phyloP scores from a whole-genome alignment of 192 early-diverging fungal genomes.

The Entomortierella chlamydospora region DNA sequence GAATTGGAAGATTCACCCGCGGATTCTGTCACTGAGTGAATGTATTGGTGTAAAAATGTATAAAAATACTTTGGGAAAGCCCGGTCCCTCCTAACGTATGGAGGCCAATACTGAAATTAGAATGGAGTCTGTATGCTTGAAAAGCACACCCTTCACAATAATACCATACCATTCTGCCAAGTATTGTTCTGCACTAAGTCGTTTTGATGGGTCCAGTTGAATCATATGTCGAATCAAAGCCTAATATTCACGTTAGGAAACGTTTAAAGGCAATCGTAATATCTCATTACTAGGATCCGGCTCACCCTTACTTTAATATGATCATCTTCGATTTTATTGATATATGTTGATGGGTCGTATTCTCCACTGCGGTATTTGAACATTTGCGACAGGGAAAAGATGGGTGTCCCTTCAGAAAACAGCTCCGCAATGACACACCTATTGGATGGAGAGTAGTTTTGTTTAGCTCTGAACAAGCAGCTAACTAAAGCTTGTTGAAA shows the following conservation, averaged over 20 bases:
- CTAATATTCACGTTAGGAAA: constrained; percentile 37
- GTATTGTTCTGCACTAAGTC: constrained; percentile 82
- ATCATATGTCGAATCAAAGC: constrained; percentile 90
- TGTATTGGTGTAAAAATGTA: constrained; percentile 78
- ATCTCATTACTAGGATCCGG: not conserved
- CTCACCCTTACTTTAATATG: constrained; percentile 70
- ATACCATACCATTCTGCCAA: constrained; percentile 77
- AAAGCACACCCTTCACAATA: too few relatives aligned
- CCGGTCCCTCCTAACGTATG: constrained; percentile 69
- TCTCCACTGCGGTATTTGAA: constrained; percentile 88
- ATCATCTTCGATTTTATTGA: constrained; percentile 86
- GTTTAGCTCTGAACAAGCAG: not conserved
- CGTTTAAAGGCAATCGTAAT: not conserved
- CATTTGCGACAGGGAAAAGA: constrained; percentile 93
- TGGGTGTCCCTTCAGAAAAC: constrained; percentile 90
- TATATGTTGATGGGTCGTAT: constrained; percentile 73
- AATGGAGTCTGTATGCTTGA: not conserved
- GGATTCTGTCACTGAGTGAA: constrained; percentile 70
- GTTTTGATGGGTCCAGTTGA: constrained; percentile 79
- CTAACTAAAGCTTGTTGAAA: not conserved
- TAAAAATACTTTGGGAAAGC: constrained; percentile 83
- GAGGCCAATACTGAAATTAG: not conserved
- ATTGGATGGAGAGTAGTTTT: not conserved
- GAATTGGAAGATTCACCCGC: constrained; percentile 43
- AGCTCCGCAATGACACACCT: constrained; percentile 92